Percentiles rank a stretch among this genome's conserved stretches.
Evolutionary conservation across 2,329 filamentous ascomycete genomes (phyloP).

Genomic region (Beauveria bassiana): DNA sequence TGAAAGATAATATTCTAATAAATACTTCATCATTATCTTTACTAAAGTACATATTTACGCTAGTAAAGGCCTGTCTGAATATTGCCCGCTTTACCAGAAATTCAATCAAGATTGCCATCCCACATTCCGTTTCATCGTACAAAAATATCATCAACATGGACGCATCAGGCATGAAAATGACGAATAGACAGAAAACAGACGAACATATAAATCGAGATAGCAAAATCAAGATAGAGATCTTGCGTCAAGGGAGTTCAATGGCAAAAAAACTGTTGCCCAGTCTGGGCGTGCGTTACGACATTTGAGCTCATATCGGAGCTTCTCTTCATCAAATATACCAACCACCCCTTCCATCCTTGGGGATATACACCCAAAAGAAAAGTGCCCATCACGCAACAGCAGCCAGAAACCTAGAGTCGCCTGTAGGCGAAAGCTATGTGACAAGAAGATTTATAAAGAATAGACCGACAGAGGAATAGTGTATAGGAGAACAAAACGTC

Average conservation of each 20-base stretch:
- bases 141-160: background rate
- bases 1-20: background rate
- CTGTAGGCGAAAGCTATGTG: conserved; percentile 1
- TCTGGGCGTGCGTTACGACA: background rate
- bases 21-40: background rate
- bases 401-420: background rate
- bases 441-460: conserved; percentile 1
- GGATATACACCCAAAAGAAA: background rate
- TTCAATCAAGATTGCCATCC: background rate
- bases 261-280: conserved; percentile 2
- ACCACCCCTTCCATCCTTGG: background rate
- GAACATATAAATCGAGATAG: background rate
- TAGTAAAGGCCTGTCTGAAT: background rate
- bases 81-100: background rate
- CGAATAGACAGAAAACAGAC: background rate
- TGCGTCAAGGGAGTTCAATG: background rate
- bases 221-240: background rate
- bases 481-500: background rate
- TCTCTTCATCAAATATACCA: conserved; percentile 7
- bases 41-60: background rate
- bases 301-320: background rate
- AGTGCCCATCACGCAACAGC: conserved; percentile 13
- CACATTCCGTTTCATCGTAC: background rate
- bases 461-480: background rate
- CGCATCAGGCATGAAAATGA: background rate